These are phyloP conservation scores for Coniochaeta hoffmannii DNA, from an alignment of 2,329 filamentous ascomycete genomes.

Conservation along the genomic window DNA sequence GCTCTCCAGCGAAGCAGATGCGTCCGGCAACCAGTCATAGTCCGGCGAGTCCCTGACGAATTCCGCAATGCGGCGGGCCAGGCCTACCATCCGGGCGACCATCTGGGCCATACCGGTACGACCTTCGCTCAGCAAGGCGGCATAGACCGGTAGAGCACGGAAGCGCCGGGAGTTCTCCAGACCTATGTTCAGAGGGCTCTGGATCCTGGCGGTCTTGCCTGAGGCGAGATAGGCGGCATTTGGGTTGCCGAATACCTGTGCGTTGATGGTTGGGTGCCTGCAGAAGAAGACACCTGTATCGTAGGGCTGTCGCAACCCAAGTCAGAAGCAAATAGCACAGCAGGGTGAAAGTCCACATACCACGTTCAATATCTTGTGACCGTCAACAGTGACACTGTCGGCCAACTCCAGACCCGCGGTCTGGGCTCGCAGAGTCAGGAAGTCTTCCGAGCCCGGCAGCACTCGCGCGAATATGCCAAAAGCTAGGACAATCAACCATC, in stretches of 20 bases:
- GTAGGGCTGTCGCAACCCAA: constrained; percentile 52
- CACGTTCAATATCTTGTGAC: constrained; percentile 89
- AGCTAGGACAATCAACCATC: constrained; percentile 35
- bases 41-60: constrained; percentile 53
- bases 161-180: constrained; percentile 90
- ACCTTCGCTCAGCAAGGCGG: constrained; percentile 70
- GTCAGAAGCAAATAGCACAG: constrained; percentile 4
- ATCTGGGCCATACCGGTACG: constrained; percentile 60
- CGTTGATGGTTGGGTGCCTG: constrained; percentile 49
- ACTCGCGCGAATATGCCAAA: constrained; percentile 77
- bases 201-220: constrained; percentile 39
- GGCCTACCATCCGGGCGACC: constrained; percentile 61
- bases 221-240: constrained; percentile 72
- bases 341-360: constrained; percentile 32
- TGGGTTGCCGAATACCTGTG: constrained; percentile 69
- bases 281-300: constrained; percentile 89
- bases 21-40: constrained; percentile 59
- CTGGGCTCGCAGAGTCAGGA: constrained; percentile 40
- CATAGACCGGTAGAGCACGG: constrained; percentile 83
- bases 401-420: constrained; percentile 67
- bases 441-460: constrained; percentile 51
- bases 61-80: constrained; percentile 60
- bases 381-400: constrained; percentile 81
- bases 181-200: constrained; percentile 80
- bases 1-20: constrained; percentile 32